A percentile compares a stretch with the other conserved stretches of the same genome.
These are phyloP conservation scores for Marvania coccoides DNA, from an alignment of 139 green algal species.

Conservation along the genomic window DNA sequence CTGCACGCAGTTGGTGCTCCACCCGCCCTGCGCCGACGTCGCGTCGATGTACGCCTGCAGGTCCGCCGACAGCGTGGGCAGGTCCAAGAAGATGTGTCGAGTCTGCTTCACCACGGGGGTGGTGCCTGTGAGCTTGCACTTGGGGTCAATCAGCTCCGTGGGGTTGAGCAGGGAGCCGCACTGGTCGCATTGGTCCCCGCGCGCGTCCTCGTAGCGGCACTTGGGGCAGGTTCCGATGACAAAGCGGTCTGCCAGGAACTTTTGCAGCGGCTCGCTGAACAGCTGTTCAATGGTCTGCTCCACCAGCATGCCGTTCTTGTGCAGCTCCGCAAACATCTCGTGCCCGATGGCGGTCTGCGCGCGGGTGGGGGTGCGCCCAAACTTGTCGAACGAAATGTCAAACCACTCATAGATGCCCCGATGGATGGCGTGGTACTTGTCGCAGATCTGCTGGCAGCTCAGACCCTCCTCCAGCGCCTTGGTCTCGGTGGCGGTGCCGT, in stretches of 20 bases:
- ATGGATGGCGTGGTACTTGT: constrained; percentile 98
- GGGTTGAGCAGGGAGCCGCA: constrained; percentile 89
- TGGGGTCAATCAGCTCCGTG: constrained; percentile 85
- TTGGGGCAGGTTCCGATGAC: constrained; percentile 92
- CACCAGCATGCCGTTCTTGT: constrained; percentile 31
- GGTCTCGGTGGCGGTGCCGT: constrained; percentile 96
- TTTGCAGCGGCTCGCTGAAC: constrained; percentile 69
- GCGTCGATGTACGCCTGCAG: constrained; percentile 68
- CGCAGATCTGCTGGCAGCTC: constrained; percentile 86
- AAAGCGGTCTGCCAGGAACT: constrained; percentile 94
- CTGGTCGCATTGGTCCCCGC: constrained; percentile 87
- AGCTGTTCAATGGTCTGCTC: constrained; percentile 82
- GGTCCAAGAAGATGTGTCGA: constrained; percentile 91
- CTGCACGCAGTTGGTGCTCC: constrained; percentile 81
- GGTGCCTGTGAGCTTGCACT: constrained; percentile 78
- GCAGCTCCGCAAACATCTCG: constrained; percentile 53
- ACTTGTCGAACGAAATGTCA: constrained; percentile 91
- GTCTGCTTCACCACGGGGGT: constrained; percentile 67
- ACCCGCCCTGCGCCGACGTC: constrained; percentile 61
- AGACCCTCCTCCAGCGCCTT: constrained; percentile 95
- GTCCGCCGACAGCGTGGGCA: constrained; percentile 64
- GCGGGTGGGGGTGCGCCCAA: constrained; percentile 83
- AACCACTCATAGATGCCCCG: constrained; percentile 94
- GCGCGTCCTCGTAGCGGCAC: constrained; percentile 81
- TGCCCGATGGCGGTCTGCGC: constrained; percentile 67